Base-by-base conservation (phyloP, 305 asterid species). In the Rubia occidens region DNA sequence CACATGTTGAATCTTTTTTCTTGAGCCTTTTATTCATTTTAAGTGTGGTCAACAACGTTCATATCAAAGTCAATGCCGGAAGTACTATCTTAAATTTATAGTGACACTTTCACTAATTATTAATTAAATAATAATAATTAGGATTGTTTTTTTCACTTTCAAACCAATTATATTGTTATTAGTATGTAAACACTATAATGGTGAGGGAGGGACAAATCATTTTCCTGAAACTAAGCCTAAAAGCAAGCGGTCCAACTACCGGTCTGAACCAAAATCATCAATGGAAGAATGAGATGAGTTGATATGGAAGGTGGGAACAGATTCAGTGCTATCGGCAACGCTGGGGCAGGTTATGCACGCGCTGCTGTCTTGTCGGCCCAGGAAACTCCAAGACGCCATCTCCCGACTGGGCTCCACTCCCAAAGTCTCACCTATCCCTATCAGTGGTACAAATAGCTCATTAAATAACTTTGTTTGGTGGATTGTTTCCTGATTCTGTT, bases 321-420 rank as follows among this genome's bases (percentile, higher is more conserved):
- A 45, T 77, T 77, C 82, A 21, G 74, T 85, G 77, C 83, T 84
- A 17, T 78, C 86, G 29, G 88, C 84, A 7, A 83, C 91, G 3
- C 64, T 88, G 17, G 97, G 89, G 58, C 86, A 96, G 54, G 90
- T 78, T 58, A 82, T 92, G 84, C 78, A 82, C 69, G 78, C 86
- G 60, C 80, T 92, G 13, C 96, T 92, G 71, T 71, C 70, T 74
- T 72, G 88, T 64, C 86, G 85, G 74, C 96, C 93, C 42, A 92
- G 78, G 80, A 89, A 92, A 69, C 97, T 92, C 13, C 82, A 82
- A 70, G 81, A 79, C 66, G 81, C 94, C 68, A 84, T 89, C 73
- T 83, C 90, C 74, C 84, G 73, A 51, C 89, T 85, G 64, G 76
- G 83, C 11, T 79, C 85, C 18, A 81, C 93, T 73, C 88, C 85